Evolutionary conservation across 2,329 filamentous ascomycete species (phyloP), one percentile per base, ranked within the genome.

Genomic region (Zymoseptoria tritici): DNA sequence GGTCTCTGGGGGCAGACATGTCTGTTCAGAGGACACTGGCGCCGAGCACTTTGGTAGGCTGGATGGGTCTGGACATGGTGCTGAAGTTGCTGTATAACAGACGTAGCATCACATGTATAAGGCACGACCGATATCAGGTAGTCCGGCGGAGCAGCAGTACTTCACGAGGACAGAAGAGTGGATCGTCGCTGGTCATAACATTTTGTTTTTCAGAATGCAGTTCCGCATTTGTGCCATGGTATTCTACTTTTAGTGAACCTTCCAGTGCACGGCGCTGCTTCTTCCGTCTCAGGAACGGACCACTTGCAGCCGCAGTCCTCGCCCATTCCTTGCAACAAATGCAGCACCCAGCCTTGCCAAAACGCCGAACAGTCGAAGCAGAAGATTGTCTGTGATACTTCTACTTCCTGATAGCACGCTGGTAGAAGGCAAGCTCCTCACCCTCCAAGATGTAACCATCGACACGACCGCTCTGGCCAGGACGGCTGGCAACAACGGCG

Each of bases 381-480:
- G 46, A 49, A 29, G 42, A 19, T 26, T 49, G 54, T 56, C 20
- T 46, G 4, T n/a, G n/a, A 57, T 52, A 49, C 29, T 36, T 84
- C 83, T 97, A 97, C 86, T 96, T 97, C 87, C 94, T 90, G 80
- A 97, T 91, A 83, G 92, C 92, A 83, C 90, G 90, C 88, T 96
- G 92, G 91, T 99, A 99, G 90, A 99, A 99, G 80, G 92, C 91
- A 76, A 99, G 86, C 87, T 99, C 94, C 81, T 99, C 94, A 75
- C 94, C 94, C 88, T 99, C 94, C 70, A 99, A 85, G 79, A 99
- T 88, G 85, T 99, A 99, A 70, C 94, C 94, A 79, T 99, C 94
- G 74, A 85, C 86, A 81, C 94, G 91, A 75, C 94, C 94, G 78
- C 90, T 94, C 89, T 99, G 94, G 74, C 94, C 94, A 70, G 94